phyloP scores from a whole-genome alignment of 2,329 filamentous ascomycete species.

The Eutypa lata region DNA sequence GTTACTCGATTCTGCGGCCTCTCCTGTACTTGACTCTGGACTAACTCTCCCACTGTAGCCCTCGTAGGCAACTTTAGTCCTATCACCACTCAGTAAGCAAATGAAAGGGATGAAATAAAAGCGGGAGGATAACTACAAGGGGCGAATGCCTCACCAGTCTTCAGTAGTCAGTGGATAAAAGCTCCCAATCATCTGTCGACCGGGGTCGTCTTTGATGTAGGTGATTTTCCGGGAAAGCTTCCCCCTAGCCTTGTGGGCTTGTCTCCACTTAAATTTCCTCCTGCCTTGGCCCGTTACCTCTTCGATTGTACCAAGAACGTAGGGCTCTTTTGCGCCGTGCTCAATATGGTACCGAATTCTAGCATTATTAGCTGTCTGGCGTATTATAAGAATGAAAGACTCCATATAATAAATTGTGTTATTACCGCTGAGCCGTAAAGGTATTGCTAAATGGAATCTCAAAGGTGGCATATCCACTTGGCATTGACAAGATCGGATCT shows the following conservation, averaged over 20 bases:
- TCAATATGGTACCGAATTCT: background rate
- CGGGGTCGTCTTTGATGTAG: background rate
- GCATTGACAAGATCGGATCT: background rate
- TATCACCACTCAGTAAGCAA: background rate
- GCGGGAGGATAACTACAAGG: background rate
- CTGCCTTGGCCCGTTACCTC: background rate
- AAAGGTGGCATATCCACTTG: background rate
- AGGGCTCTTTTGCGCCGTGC: background rate
- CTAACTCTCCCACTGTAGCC: too few species aligned
- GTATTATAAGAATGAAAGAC: background rate
- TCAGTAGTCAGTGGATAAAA: background rate
- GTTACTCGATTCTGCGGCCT: too few species aligned
- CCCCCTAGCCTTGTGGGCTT: background rate
- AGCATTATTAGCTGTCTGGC: background rate
- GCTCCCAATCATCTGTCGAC: background rate
- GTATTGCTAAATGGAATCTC: background rate
- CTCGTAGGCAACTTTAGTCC: background rate
- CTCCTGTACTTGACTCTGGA: too few species aligned
- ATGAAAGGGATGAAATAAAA: too few species aligned
- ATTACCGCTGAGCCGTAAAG: background rate
- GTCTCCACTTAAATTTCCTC: background rate
- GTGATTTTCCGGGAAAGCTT: background rate
- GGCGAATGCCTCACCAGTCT: slow-evolving; percentile 4
- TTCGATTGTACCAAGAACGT: background rate
- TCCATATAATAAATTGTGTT: too few species aligned